Evolutionary conservation across 2,329 filamentous ascomycete species (phyloP).

Genomic region (Dothidotthia symphoricarpi): DNA sequence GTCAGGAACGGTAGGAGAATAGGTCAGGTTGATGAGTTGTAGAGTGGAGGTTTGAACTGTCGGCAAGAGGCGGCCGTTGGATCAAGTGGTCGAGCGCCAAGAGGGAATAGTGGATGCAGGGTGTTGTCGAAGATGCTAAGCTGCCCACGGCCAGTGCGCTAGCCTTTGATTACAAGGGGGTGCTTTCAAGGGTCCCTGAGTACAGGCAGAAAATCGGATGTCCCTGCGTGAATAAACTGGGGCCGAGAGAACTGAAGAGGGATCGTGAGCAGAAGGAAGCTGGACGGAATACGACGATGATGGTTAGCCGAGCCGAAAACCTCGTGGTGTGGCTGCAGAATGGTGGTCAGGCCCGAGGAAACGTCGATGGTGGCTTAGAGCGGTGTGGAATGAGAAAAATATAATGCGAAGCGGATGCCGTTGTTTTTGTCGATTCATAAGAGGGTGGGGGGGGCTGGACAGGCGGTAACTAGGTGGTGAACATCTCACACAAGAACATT

Average conservation of each 20-base stretch:
- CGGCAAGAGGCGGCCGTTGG: constrained; percentile 21
- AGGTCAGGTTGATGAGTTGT: constrained; percentile 18
- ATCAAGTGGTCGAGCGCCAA: constrained; percentile 27
- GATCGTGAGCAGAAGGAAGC: constrained; percentile 13
- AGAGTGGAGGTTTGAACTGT: constrained; percentile 15
- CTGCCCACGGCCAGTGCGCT: constrained; percentile 13
- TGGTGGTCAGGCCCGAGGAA: neutral
- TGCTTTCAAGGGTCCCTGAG: constrained; percentile 17
- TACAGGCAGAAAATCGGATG: constrained; percentile 17
- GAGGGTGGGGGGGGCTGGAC: neutral
- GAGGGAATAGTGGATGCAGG: constrained; percentile 20
- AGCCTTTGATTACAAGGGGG: constrained; percentile 8
- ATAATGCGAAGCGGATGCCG: neutral
- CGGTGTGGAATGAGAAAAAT: neutral
- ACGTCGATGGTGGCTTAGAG: constrained; percentile 1
- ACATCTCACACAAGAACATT: too few relatives aligned
- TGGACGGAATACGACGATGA: constrained; percentile 11
- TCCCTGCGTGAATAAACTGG: constrained; percentile 10
- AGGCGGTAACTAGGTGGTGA: neutral
- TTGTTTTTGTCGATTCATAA: neutral
- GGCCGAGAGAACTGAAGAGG: constrained; percentile 8
- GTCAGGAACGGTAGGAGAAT: constrained; percentile 8
- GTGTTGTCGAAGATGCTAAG: constrained; percentile 23
- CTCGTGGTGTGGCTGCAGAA: constrained; percentile 13
- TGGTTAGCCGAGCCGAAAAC: constrained; percentile 6